Percentiles rank a stretch among this genome's conserved stretches.
phyloP scores from a whole-genome alignment of 2,329 filamentous ascomycete genomes.

The Fusarium cicatricum region DNA sequence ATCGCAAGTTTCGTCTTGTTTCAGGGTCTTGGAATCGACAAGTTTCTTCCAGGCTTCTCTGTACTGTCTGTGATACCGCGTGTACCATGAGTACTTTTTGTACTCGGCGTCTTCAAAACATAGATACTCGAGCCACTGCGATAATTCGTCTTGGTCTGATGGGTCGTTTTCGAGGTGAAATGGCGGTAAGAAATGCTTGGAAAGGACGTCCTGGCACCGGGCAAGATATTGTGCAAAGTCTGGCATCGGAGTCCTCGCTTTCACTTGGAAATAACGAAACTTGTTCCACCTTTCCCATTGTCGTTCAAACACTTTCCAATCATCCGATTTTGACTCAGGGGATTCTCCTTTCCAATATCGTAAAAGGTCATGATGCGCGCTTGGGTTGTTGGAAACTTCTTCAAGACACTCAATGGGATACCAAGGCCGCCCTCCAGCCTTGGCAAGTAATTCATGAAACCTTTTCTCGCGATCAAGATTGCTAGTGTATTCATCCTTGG shows the following conservation, averaged over 20 bases:
- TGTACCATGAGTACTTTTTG: conserved; percentile 28
- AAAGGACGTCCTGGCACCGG: conserved; percentile 15
- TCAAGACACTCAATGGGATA: conserved; percentile 25
- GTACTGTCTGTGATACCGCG: conserved; percentile 16
- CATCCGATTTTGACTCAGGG: neutral
- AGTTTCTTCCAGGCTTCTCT: conserved; percentile 28
- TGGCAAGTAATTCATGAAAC: conserved; percentile 14
- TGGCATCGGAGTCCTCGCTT: conserved; percentile 16
- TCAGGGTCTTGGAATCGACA: conserved; percentile 10
- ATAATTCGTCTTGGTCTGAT: conserved; percentile 44
- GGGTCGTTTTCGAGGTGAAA: conserved; percentile 37
- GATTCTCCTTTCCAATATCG: conserved; percentile 27
- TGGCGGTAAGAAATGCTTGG: conserved; percentile 9
- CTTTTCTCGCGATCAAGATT: conserved; percentile 18
- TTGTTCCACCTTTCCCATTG: conserved; percentile 31
- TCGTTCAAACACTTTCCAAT: conserved; percentile 30
- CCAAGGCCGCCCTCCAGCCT: conserved; percentile 35
- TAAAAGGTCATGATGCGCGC: conserved; percentile 14
- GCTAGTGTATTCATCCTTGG: conserved; percentile 10
- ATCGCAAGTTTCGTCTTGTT: conserved; percentile 7
- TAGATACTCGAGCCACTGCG: conserved; percentile 53
- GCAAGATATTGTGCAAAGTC: conserved; percentile 12
- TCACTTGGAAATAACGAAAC: conserved; percentile 30
- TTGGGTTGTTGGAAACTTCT: conserved; percentile 16
- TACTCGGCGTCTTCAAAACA: conserved; percentile 37